Conservation (phyloP, 352 stramenopile species). For the Phytophthora ramorum region DNA sequence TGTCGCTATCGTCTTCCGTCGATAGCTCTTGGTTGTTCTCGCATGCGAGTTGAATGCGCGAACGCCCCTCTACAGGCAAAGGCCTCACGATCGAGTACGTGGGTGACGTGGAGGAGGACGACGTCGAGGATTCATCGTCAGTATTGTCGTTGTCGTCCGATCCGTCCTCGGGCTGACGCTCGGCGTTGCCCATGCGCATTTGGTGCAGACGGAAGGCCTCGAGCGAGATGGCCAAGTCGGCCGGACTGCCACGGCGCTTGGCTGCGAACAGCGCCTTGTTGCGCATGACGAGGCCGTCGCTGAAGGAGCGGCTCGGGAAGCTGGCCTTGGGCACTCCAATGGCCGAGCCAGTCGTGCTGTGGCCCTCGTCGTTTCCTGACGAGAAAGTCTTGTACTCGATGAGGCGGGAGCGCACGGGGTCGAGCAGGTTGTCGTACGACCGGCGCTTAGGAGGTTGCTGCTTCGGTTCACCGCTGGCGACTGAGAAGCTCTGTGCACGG, state of each 20-base stretch:
- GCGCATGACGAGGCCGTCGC: conserved; percentile 77
- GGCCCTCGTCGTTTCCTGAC: conserved; percentile 24
- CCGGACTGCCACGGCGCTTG: conserved; percentile 73
- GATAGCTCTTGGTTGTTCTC: conserved; percentile 28
- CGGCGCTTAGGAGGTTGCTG: conserved; percentile 46
- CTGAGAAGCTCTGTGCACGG: conserved; percentile 61
- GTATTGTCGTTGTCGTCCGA: conserved; percentile 55
- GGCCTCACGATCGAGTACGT: conserved; percentile 21
- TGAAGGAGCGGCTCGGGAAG: conserved; percentile 78
- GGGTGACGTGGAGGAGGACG: conserved; percentile 34
- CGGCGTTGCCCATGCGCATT: conserved; percentile 60
- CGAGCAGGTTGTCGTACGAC: conserved; percentile 77
- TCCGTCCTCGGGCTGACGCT: conserved; percentile 42
- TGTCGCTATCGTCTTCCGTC: conserved; percentile 3
- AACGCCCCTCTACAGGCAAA: conserved; percentile 19
- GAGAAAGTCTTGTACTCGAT: conserved; percentile 89
- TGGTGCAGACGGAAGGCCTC: conserved; percentile 79
- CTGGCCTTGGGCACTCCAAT: conserved; percentile 62
- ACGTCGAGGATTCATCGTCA: conserved; percentile 35
- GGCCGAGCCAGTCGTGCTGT: conserved; percentile 27
- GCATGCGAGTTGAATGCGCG: conserved; percentile 22
- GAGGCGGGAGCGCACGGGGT: conserved; percentile 74
- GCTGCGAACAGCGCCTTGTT: conserved; percentile 67
- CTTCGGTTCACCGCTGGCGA: conserved; percentile 15
- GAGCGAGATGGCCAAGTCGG: conserved; percentile 78